Percentiles rank a stretch among this genome's conserved stretches.
phyloP scores from a whole-genome alignment of 371 early-diverging fungal species.

The Mortierella sp. region DNA sequence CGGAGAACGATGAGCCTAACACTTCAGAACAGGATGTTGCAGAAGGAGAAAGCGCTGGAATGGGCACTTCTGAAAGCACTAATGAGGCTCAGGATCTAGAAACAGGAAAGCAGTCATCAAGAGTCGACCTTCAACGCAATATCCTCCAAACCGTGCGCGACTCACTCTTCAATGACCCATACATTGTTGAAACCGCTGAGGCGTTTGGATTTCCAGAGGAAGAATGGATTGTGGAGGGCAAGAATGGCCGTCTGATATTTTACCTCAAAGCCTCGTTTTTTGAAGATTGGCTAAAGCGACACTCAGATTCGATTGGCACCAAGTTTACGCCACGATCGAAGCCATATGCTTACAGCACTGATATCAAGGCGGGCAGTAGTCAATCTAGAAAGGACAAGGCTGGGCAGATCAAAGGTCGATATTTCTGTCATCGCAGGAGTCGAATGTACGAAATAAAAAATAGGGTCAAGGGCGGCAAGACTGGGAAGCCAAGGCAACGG shows the following conservation, averaged over 20 bases:
- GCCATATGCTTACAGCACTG: not conserved
- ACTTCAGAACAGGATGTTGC: no score
- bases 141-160: not conserved
- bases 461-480: constrained; percentile 9
- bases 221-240: not conserved
- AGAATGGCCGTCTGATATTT: constrained; percentile 5
- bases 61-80: no score
- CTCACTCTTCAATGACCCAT: constrained; percentile 4
- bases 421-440: constrained; percentile 13
- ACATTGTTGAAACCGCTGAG: not conserved
- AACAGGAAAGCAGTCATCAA: no score
- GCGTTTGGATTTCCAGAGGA: constrained; percentile 1
- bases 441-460: not conserved
- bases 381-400: not conserved
- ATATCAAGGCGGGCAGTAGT: not conserved
- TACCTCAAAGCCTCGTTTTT: constrained; percentile 6
- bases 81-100: no score
- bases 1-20: no score
- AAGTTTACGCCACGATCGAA: not conserved
- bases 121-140: no score
- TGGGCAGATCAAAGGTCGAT: constrained; percentile 6
- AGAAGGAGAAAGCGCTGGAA: no score
- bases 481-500: constrained; percentile 6
- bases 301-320: constrained; percentile 13
- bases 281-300: constrained; percentile 13